Evolutionary conservation across 805 yeast genomes (phyloP), one percentile per base, ranked within the genome.

Genomic region (Clavispora carvajalis): DNA sequence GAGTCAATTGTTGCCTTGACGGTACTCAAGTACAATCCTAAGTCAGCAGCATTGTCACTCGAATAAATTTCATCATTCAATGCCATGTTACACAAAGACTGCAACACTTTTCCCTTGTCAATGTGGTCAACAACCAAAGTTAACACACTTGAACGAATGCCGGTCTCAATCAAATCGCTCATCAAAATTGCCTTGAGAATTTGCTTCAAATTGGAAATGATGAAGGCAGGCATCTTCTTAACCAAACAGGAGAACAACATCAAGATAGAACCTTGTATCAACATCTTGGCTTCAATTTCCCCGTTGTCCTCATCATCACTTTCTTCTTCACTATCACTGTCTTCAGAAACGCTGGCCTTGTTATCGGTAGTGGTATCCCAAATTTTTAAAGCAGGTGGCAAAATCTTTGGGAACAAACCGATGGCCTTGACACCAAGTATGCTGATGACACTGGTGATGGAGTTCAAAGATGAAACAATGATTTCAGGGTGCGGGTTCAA

Each of bases 361-460:
- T 28, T 5, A 12, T 28, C 19, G n/a, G 31, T 19, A 11, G 73
- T 64, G 7, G 59, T 48, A 22, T 73, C 69, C 64, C 85, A 83
- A 28, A 86, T 72, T 21, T 67, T 65, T 40, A 88, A 69, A 9
- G 85, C 69, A 11, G 88, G 86, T 12, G 89, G 87, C 46, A 93
- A 77, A 55, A 90, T 81, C 60, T 81, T 82, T 23, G 97, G 87
- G 71, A 89, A 85, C 55, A 73, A 77, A 6, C 95, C 90, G 56
- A 93, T 82, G 47, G 82, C 73, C 55, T 88, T 85, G 15, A 95
- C 90, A 39, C 99, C 99, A 34, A 90, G 62, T 18, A 80, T 75
- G 38, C 80, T 77, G 40, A 87, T 76, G 41, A 88, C 65, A 49
- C 80, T 79, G 41, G 86, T 79, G 46, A 87, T 76, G 43, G 83